Evolutionary conservation across 75 land plant genomes (phyloP), one percentile per base, ranked within the genome.

Genomic region (Cupressus sempervirens): DNA sequence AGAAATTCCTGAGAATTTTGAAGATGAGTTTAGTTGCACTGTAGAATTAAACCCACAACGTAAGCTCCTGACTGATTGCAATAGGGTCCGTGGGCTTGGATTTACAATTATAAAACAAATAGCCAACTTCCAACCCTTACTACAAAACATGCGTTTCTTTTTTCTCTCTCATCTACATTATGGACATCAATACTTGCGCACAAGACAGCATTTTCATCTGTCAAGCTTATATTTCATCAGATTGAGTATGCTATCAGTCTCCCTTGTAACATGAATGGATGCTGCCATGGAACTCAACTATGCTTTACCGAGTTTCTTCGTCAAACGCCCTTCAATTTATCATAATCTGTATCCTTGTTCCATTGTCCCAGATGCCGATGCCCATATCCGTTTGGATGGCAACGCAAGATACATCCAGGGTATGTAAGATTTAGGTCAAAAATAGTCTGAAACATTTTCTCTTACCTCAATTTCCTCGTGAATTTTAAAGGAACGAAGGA

Each of bases 101-200:
- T 41, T 87, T n/a, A 85, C 52, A 76, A 87, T 23, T 30, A 80
- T 70, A 84, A 48, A 87, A 26, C 65, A 50, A 35, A 87, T 84
- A 32, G 88, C 58, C 8, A 87, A 50, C 84, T 86, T 88, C 75
- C 86, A 84, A 52, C 84, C 70, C 50, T 80, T 79, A n/a, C 8
- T 48, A 29, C 56, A 83, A 23, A 86, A 32, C 26, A 58, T 29
- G 32, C 84, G 12, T 18, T 1, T 38, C 40, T 74, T 86, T 84
- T 86, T 40, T 84, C 73, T 23, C 65, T 34, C 52, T 86, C 67
- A 45, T 86, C 87, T 86, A 65, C 75, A 46, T 86, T 73, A n/a
- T 83, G 72, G 56, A 84, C 30, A 48, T 56, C 85, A 52, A 85
- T 34, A 34, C 40, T 83, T 6, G n/a, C 26, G 52, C 8, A 84